Evolutionary conservation across 2,329 filamentous ascomycete genomes (phyloP).

Genomic region (Aspergillus tamarii): DNA sequence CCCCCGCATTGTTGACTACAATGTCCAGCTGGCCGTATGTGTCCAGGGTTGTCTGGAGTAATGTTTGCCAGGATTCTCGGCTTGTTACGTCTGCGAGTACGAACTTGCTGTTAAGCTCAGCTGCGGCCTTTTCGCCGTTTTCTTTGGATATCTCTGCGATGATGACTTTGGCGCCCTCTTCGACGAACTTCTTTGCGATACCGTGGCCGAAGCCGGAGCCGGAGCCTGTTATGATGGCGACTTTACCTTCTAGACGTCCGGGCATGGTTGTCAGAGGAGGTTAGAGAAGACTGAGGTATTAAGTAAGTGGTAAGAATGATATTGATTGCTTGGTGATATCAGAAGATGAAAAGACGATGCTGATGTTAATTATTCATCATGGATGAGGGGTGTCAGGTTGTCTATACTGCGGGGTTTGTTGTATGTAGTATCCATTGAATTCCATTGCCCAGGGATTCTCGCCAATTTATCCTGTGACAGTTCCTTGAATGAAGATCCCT

Average conservation of each 20-base stretch:
- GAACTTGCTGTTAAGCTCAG: constrained; percentile 26
- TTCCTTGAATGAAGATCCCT: neutral
- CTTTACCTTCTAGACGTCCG: constrained; percentile 42
- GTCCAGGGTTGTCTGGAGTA: constrained; percentile 27
- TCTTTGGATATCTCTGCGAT: constrained; percentile 39
- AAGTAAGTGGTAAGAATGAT: neutral
- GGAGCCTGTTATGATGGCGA: constrained; percentile 45
- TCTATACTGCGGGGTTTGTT: constrained; percentile 3
- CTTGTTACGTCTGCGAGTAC: constrained; percentile 30
- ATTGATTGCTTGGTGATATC: neutral
- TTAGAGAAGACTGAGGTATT: neutral
- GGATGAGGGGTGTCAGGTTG: neutral
- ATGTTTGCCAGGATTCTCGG: constrained; percentile 31
- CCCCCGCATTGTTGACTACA: constrained; percentile 51
- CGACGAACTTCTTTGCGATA: constrained; percentile 38
- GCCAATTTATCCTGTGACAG: neutral
- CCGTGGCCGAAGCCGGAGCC: constrained; percentile 44
- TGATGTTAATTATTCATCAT: neutral
- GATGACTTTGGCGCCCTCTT: constrained; percentile 42
- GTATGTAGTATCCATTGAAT: neutral
- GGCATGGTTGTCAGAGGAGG: neutral
- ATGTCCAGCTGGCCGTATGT: constrained; percentile 40
- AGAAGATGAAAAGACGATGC: neutral
- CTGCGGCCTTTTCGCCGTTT: constrained; percentile 28
- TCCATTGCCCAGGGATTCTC: neutral